Conservation (phyloP, 2,329 filamentous ascomycete genomes). For the Onygena corvina region DNA sequence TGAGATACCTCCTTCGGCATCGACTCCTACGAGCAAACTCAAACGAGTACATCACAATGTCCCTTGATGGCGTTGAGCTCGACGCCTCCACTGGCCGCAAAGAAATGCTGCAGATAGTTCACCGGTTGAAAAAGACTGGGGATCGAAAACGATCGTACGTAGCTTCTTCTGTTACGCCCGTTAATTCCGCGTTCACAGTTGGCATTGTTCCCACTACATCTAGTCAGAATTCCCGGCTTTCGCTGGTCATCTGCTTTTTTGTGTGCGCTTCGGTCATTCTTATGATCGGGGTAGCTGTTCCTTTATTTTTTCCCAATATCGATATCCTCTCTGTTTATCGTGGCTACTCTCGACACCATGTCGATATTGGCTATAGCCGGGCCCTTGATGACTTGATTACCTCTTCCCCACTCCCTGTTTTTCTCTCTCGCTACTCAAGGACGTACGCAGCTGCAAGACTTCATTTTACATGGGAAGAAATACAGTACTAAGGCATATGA, state of each 20-base stretch:
- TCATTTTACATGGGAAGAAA: background rate
- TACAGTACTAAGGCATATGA: conserved; percentile 1
- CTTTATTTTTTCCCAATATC: background rate
- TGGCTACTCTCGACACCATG: background rate
- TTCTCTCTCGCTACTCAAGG: background rate
- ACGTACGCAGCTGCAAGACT: background rate
- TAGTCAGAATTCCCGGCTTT: background rate
- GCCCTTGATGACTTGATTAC: background rate
- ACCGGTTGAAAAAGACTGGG: conserved; percentile 62
- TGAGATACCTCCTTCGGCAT: conserved; percentile 85
- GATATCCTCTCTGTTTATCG: background rate
- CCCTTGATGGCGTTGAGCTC: conserved; percentile 70
- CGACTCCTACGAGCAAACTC: conserved; percentile 67
- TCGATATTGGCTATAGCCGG: background rate
- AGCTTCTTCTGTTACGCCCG: conserved; percentile 10
- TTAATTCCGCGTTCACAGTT: background rate
- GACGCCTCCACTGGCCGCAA: conserved; percentile 70
- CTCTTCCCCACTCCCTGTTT: background rate
- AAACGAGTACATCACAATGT: conserved; percentile 85
- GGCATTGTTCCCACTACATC: conserved; percentile 3
- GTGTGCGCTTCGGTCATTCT: background rate
- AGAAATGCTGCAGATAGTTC: conserved; percentile 84
- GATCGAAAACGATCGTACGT: conserved; percentile 71
- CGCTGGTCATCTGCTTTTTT: background rate
- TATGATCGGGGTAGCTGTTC: background rate